Conservation (phyloP, 768 basidiomycete genomes). For the Pleurotus sapidus region DNA sequence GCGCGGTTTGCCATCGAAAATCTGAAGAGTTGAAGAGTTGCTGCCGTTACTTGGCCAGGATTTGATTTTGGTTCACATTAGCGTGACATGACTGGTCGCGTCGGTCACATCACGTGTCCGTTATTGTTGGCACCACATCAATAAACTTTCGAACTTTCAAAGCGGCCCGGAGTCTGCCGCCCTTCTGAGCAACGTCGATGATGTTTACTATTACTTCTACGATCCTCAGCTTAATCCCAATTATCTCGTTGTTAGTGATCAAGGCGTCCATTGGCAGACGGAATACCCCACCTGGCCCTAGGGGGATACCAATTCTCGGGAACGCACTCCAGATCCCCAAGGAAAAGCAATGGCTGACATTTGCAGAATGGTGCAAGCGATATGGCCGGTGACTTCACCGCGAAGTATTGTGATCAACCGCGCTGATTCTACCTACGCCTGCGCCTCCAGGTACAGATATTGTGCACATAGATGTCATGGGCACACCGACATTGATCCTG, state of each 20-base stretch:
- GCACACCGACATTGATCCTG: not conserved
- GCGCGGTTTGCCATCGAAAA: not conserved
- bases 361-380: slow-evolving; percentile 15
- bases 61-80: not conserved
- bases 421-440: not conserved
- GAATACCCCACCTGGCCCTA: slow-evolving; percentile 13
- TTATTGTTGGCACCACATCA: too few relatives aligned
- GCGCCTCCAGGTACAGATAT: not conserved
- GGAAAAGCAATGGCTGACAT: slow-evolving; percentile 17
- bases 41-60: not conserved
- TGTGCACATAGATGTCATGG: not conserved
- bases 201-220: too few relatives aligned
- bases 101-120: not conserved
- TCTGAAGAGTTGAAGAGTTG: not conserved
- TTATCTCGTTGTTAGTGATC: too few relatives aligned
- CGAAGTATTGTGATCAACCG: not conserved
- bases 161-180: too few relatives aligned
- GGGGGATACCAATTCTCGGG: slow-evolving; percentile 14
- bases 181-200: too few relatives aligned
- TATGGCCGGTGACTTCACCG: slow-evolving; percentile 13
- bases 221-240: too few relatives aligned
- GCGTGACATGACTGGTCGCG: not conserved
- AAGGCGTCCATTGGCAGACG: not conserved
- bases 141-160: too few relatives aligned
- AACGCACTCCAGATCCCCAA: slow-evolving; percentile 18